A percentile compares a stretch with the other conserved stretches of the same genome.
Evolutionary conservation across 176 grass and related monocot species (phyloP).

Genomic region (Thalia dealbata): DNA sequence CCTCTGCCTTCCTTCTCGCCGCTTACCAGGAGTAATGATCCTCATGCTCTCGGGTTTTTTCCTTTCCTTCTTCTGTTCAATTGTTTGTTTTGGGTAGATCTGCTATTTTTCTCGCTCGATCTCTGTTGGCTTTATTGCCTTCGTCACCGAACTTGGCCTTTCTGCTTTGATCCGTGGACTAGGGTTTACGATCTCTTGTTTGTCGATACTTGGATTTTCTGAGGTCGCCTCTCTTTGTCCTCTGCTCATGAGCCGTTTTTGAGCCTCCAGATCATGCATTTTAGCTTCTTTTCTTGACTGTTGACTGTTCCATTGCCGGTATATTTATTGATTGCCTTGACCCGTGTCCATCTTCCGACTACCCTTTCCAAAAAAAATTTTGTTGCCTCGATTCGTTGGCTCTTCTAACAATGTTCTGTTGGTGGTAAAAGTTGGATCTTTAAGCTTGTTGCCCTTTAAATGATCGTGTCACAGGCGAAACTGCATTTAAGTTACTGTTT

Average conservation of each 20-base stretch:
- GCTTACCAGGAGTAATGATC: conserved; percentile 55
- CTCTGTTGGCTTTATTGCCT: neutral
- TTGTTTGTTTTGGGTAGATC: conserved; percentile 12
- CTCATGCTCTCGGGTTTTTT: neutral
- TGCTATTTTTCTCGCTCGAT: conserved; percentile 3
- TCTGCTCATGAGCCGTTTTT: neutral
- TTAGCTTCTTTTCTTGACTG: neutral
- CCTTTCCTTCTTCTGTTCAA: neutral
- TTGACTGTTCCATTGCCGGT: neutral
- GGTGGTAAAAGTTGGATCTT: neutral
- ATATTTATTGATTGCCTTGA: no score
- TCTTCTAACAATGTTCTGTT: neutral
- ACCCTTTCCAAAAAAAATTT: neutral
- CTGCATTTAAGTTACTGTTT: neutral
- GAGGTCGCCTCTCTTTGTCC: neutral
- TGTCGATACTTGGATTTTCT: neutral
- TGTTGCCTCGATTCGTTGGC: neutral
- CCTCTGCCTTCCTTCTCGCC: conserved; percentile 70
- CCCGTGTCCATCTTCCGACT: no score
- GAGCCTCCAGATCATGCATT: neutral
- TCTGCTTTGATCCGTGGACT: neutral
- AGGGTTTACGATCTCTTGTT: neutral
- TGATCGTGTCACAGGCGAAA: neutral
- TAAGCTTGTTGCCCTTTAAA: neutral
- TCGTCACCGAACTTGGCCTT: neutral